These are phyloP conservation scores for Candida verbasci DNA, from an alignment of 805 yeast species.

Conservation along the genomic window DNA sequence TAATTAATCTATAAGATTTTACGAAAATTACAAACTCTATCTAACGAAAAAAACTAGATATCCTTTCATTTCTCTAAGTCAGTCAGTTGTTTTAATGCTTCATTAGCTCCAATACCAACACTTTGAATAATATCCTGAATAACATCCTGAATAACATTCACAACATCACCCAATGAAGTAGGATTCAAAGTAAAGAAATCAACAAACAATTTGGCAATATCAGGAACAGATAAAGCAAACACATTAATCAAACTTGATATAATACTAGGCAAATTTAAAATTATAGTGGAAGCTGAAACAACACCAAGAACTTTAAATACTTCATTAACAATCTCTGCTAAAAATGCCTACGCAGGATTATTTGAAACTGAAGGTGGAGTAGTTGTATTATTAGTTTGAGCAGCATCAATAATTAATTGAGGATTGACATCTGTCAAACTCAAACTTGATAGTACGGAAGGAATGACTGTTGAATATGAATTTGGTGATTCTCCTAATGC, in stretches of 20 bases:
- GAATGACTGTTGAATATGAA: not conserved
- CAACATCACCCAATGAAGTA: not conserved
- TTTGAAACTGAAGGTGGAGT: not conserved
- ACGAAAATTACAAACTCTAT: no score
- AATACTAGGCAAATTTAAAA: conserved; percentile 1
- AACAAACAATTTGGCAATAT: conserved; percentile 3
- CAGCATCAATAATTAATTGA: not conserved
- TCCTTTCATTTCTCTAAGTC: no score
- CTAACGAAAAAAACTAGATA: no score
- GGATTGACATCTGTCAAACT: not conserved
- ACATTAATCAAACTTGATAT: not conserved
- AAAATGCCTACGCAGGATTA: not conserved
- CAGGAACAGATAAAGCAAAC: conserved; percentile 2
- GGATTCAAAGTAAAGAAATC: not conserved
- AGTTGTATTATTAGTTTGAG: not conserved
- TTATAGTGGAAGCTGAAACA: conserved; percentile 1
- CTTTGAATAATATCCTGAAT: not conserved
- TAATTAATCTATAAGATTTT: no score
- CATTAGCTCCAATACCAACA: no score
- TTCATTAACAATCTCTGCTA: conserved; percentile 1
- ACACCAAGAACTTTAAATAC: conserved; percentile 1
- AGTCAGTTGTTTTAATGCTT: no score
- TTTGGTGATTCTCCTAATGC: not conserved
- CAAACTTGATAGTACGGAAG: not conserved
- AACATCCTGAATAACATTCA: not conserved